A percentile compares a stretch with the other conserved stretches of the same genome.
These are phyloP conservation scores for Petasospora fabianii DNA, from an alignment of 1,139 yeast species.

Conservation along the genomic window DNA sequence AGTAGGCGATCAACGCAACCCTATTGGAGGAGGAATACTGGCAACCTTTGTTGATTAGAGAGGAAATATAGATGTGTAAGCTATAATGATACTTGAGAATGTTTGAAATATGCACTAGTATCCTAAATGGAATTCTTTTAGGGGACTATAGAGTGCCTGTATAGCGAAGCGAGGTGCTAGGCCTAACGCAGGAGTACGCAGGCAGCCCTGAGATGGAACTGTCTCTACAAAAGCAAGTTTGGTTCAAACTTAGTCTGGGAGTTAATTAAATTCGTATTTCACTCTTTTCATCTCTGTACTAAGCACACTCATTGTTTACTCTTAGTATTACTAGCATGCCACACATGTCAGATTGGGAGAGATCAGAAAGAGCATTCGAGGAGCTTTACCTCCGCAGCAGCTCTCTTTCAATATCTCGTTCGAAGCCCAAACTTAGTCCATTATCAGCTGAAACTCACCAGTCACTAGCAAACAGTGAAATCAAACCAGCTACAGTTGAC, in stretches of 20 bases:
- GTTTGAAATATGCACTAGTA: background rate
- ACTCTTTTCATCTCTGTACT: background rate
- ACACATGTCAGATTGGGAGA: conserved; percentile 2
- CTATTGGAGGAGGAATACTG: too few species aligned
- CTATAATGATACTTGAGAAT: too few species aligned
- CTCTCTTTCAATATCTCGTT: background rate
- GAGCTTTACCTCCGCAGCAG: background rate
- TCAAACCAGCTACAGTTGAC: conserved; percentile 8
- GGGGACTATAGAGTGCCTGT: background rate
- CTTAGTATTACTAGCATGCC: background rate
- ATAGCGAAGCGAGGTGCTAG: background rate
- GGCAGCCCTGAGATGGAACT: background rate
- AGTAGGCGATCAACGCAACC: too few species aligned
- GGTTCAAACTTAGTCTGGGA: background rate
- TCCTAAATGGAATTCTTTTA: background rate
- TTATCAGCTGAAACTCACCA: background rate
- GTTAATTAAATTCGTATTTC: background rate
- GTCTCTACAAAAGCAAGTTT: background rate
- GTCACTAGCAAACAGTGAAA: background rate
- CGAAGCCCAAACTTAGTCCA: background rate
- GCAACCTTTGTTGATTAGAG: too few species aligned
- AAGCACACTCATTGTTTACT: too few species aligned
- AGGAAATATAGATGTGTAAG: too few species aligned
- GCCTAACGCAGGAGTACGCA: background rate
- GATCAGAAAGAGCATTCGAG: conserved; percentile 3